Evolutionary conservation across 495 filamentous ascomycete genomes (phyloP).

Genomic region (Trichoderma parareesei): DNA sequence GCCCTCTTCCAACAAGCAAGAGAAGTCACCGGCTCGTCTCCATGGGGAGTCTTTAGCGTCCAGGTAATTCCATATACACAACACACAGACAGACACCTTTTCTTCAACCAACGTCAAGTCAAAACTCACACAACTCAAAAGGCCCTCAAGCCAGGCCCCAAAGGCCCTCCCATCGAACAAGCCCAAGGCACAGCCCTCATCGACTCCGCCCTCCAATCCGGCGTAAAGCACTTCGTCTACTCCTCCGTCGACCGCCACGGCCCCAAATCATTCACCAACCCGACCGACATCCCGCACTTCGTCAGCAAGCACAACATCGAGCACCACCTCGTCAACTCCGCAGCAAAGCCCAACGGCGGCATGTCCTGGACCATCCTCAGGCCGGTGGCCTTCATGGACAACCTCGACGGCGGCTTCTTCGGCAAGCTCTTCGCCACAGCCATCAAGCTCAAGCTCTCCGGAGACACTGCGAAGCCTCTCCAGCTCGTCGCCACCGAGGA

Average conservation of each 20-base stretch:
- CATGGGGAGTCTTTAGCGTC: conserved; percentile 45
- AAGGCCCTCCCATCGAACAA: conserved; percentile 36
- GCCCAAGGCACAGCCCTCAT: conserved; percentile 49
- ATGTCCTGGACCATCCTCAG: conserved; percentile 48
- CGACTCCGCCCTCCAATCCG: conserved; percentile 44
- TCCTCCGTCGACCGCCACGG: conserved; percentile 55
- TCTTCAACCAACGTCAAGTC: neutral
- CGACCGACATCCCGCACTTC: conserved; percentile 54
- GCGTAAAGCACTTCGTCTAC: conserved; percentile 53
- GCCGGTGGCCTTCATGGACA: conserved; percentile 52
- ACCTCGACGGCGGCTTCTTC: conserved; percentile 41
- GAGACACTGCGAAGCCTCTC: conserved; percentile 29
- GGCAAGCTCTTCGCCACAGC: conserved; percentile 40
- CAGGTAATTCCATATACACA: conserved; percentile 26
- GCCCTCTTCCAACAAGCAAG: conserved; percentile 41
- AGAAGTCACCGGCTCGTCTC: conserved; percentile 24
- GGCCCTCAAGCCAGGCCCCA: conserved; percentile 26
- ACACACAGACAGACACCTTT: too few relatives aligned
- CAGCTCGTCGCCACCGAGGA: conserved; percentile 47
- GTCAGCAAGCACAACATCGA: conserved; percentile 53
- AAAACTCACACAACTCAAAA: conserved; percentile 1
- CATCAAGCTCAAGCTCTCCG: conserved; percentile 19
- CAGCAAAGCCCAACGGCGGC: conserved; percentile 21
- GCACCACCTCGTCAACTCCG: conserved; percentile 37
- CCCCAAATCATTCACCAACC: conserved; percentile 37